These are phyloP conservation scores for Salvia hispanica DNA, from an alignment of 257 asterid species.

Conservation along the genomic window DNA sequence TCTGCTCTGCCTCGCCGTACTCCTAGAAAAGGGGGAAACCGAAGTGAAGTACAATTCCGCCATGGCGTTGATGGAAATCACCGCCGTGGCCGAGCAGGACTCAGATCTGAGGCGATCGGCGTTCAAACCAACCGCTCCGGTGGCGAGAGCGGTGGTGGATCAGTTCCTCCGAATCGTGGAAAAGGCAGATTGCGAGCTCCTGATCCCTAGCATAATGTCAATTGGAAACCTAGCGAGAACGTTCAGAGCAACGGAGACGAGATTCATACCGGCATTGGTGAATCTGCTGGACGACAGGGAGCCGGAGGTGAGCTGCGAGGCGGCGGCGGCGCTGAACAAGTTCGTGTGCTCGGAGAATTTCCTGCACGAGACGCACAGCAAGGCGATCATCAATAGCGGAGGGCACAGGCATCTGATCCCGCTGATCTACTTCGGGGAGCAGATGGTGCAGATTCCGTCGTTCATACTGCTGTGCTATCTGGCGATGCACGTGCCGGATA, in stretches of 20 bases:
- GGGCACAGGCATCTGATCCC: constrained; percentile 57
- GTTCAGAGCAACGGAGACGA: constrained; percentile 70
- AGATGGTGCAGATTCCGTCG: constrained; percentile 62
- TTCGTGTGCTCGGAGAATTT: constrained; percentile 63
- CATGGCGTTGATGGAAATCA: constrained; percentile 82
- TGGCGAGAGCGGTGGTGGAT: constrained; percentile 60
- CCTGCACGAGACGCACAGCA: constrained; percentile 59
- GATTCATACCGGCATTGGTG: constrained; percentile 63
- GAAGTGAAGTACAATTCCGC: no score
- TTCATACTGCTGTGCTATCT: constrained; percentile 60
- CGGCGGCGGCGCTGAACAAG: constrained; percentile 58
- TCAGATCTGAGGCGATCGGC: constrained; percentile 57
- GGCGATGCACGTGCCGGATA: constrained; percentile 72
- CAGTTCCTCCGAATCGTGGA: constrained; percentile 28
- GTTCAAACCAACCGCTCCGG: constrained; percentile 73
- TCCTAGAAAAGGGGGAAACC: no score
- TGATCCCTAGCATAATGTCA: constrained; percentile 64
- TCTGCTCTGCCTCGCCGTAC: constrained; percentile 42
- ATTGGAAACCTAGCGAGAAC: constrained; percentile 74
- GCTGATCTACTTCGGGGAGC: constrained; percentile 65
- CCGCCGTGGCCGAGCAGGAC: constrained; percentile 64
- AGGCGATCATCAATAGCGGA: constrained; percentile 50
- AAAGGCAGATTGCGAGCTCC: constrained; percentile 49
- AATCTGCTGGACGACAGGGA: constrained; percentile 61
- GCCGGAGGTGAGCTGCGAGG: constrained; percentile 59